Evolutionary conservation across 495 filamentous ascomycete species (phyloP).

Genomic region (Trypethelium eluteriae): DNA sequence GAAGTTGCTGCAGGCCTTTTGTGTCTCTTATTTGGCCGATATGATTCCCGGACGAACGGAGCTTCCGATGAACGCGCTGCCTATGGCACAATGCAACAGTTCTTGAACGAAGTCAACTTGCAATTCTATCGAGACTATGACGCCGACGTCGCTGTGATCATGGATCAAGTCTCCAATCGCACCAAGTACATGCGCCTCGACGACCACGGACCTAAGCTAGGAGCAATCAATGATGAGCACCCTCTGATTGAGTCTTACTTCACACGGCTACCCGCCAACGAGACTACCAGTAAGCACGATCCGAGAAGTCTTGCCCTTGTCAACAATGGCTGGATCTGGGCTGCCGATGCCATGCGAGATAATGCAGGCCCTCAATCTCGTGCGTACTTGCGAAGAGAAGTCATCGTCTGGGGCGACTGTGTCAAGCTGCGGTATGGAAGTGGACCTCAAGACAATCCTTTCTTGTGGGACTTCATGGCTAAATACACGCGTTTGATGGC

Average conservation of each 20-base stretch:
- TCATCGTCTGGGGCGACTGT: constrained; percentile 98
- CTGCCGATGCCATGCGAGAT: constrained; percentile 84
- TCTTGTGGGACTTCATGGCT: constrained; percentile 91
- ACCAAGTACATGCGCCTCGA: constrained; percentile 89
- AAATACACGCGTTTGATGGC: constrained; percentile 88
- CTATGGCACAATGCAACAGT: constrained; percentile 30
- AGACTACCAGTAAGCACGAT: constrained; percentile 67
- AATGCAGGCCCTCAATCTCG: constrained; percentile 83
- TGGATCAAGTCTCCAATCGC: constrained; percentile 86
- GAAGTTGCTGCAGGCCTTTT: constrained; percentile 60
- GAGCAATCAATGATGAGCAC: constrained; percentile 63
- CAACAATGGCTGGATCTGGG: constrained; percentile 99
- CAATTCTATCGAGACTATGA: constrained; percentile 89
- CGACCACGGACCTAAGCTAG: constrained; percentile 80
- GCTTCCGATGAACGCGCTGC: constrained; percentile 29
- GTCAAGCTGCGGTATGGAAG: constrained; percentile 91
- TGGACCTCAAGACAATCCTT: constrained; percentile 77
- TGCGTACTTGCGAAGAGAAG: constrained; percentile 85
- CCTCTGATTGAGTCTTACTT: constrained; percentile 96
- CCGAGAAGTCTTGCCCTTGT: constrained; percentile 71
- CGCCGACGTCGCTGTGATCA: constrained; percentile 67
- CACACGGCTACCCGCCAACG: constrained; percentile 77
- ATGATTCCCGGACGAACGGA: constrained; percentile 37
- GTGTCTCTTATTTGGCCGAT: constrained; percentile 60
- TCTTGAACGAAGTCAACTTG: constrained; percentile 80